phyloP scores from a whole-genome alignment of 345 rosid genomes.

The Carallia pectinifolia region DNA sequence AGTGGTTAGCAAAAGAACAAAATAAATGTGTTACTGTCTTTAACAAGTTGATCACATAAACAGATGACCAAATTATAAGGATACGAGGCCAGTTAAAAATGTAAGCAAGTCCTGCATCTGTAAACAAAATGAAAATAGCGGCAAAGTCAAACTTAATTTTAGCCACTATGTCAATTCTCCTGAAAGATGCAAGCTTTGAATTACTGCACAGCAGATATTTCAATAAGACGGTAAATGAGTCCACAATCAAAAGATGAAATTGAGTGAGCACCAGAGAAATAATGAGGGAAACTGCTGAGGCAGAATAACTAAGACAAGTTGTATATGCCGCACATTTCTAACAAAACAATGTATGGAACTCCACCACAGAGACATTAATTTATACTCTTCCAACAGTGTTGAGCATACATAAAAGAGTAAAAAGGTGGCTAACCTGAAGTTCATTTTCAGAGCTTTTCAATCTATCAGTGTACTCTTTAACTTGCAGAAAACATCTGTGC shows the following conservation, averaged over 20 bases:
- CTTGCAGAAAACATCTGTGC: constrained; percentile 57
- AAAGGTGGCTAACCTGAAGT: constrained; percentile 56
- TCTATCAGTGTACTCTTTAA: constrained; percentile 55
- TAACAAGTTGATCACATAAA: not conserved
- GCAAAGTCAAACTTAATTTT: no score
- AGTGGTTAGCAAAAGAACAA: not conserved
- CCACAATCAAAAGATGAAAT: not conserved
- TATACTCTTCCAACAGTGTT: not conserved
- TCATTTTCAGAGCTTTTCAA: constrained; percentile 70
- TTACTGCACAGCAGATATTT: not conserved
- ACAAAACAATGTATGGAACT: not conserved
- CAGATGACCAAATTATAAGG: not conserved
- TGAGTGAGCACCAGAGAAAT: not conserved
- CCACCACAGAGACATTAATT: not conserved
- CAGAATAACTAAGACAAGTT: not conserved
- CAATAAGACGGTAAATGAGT: not conserved
- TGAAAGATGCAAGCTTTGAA: not conserved
- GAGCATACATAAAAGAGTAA: no score
- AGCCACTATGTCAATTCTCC: no score
- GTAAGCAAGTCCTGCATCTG: not conserved
- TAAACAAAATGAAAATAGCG: not conserved
- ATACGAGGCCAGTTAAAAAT: not conserved
- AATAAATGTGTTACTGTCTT: not conserved
- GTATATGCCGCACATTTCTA: not conserved
- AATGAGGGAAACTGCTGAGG: not conserved